A percentile compares a stretch with the other conserved stretches of the same genome.
These are phyloP conservation scores for Abrus pulchellus DNA, from an alignment of 306 rosid species.

Conservation along the genomic window DNA sequence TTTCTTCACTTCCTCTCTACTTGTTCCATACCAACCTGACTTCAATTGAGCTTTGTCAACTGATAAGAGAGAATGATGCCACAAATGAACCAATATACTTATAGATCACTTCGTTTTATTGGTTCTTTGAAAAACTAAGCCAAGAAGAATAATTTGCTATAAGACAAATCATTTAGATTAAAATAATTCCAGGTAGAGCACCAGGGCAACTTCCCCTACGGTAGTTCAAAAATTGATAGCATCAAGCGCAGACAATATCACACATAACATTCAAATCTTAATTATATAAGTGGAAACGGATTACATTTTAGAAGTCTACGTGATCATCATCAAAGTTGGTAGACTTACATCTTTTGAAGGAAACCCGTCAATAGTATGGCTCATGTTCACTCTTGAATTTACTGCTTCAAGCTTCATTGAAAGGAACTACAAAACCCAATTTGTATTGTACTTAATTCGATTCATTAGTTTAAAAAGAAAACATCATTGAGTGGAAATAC, in stretches of 20 bases:
- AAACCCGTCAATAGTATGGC: slow-evolving; percentile 63
- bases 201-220: neutral
- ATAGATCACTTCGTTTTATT: neutral
- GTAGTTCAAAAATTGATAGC: neutral
- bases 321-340: slow-evolving; percentile 3
- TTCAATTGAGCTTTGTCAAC: slow-evolving; percentile 12
- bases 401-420: slow-evolving; percentile 92
- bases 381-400: slow-evolving; percentile 68
- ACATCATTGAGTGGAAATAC: neutral
- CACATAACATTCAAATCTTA: slow-evolving; percentile 31
- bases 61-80: slow-evolving; percentile 23
- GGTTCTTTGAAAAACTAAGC: neutral
- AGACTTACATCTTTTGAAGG: slow-evolving; percentile 79
- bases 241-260: neutral
- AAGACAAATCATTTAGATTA: neutral
- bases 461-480: slow-evolving; percentile 12
- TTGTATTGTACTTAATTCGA: slow-evolving; percentile 42
- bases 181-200: slow-evolving; percentile 2
- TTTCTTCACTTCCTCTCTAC: slow-evolving; percentile 27
- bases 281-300: neutral
- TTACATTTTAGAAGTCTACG: slow-evolving; percentile 2
- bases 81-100: slow-evolving; percentile 21
- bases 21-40: neutral
- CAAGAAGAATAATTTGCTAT: neutral
- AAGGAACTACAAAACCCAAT: slow-evolving; percentile 67